Evolutionary conservation across 345 rosid genomes (phyloP).

Genomic region (Gossypium mustelinum): DNA sequence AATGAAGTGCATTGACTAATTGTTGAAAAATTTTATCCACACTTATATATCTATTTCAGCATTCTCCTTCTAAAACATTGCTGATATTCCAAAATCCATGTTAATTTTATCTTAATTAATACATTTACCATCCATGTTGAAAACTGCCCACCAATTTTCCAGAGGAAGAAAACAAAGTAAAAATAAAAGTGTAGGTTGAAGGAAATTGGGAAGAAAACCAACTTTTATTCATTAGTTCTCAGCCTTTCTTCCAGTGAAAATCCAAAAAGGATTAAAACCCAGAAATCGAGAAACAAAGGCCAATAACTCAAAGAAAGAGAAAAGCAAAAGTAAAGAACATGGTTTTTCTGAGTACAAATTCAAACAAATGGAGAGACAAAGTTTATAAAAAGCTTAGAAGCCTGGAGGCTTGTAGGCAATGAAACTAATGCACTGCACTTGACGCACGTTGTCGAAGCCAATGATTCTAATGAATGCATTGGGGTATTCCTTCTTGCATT

Average conservation of each 20-base stretch:
- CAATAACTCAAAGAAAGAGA: background rate
- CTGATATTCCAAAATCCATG: background rate
- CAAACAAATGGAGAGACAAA: background rate
- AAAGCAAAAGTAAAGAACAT: too few relatives aligned
- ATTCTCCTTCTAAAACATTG: background rate
- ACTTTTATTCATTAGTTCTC: slow-evolving; percentile 12
- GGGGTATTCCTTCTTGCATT: slow-evolving; percentile 33
- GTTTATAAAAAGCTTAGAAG: background rate
- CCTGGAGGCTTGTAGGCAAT: slow-evolving; percentile 28
- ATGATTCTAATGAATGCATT: slow-evolving; percentile 25
- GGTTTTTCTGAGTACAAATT: background rate
- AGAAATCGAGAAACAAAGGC: background rate
- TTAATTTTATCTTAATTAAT: too few relatives aligned
- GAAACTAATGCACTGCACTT: slow-evolving; percentile 54
- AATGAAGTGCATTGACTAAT: background rate
- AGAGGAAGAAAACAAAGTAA: background rate
- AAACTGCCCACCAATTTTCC: background rate
- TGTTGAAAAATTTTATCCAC: background rate
- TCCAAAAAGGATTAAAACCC: background rate
- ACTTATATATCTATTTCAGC: background rate
- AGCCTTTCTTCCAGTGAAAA: slow-evolving; percentile 3
- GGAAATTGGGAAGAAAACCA: background rate
- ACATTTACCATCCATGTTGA: background rate
- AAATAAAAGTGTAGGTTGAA: background rate
- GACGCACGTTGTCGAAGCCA: slow-evolving; percentile 44